A percentile compares a stretch with the other conserved stretches of the same genome.
Evolutionary conservation across 2,329 filamentous ascomycete species (phyloP).

Genomic region (Septoria linicola): DNA sequence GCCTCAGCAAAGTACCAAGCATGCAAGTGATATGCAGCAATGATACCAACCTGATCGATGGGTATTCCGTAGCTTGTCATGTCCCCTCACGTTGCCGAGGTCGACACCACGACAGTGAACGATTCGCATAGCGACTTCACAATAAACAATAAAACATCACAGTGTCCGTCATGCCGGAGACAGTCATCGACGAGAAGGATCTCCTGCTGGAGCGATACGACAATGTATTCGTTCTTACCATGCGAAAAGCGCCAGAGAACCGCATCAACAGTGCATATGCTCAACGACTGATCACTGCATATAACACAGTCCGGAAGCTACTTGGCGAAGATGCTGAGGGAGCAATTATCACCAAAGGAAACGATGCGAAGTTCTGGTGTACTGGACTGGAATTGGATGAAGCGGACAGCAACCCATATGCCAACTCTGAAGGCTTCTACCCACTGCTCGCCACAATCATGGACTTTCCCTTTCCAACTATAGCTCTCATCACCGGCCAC

Average conservation of each 20-base stretch:
- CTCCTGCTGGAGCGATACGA: conserved; percentile 47
- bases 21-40: too few species aligned
- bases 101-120: not conserved
- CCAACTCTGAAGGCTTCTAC: conserved; percentile 41
- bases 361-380: conserved; percentile 54
- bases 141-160: not conserved
- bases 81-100: conserved; percentile 1
- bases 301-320: conserved; percentile 48
- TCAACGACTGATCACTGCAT: conserved; percentile 54
- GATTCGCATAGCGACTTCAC: not conserved
- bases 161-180: conserved; percentile 25
- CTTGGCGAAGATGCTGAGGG: conserved; percentile 51
- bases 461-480: conserved; percentile 45
- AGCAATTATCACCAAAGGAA: conserved; percentile 54
- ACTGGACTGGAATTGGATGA: conserved; percentile 44
- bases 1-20: too few species aligned
- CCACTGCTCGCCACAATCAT: conserved; percentile 39
- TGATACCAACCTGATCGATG: too few species aligned
- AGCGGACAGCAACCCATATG: conserved; percentile 37
- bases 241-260: conserved; percentile 57
- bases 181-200: conserved; percentile 42
- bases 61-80: too few species aligned
- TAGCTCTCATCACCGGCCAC: conserved; percentile 50
- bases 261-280: conserved; percentile 51
- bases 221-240: conserved; percentile 54